phyloP scores from a whole-genome alignment of 2,329 filamentous ascomycete species.

The Cercospora nicotianae region DNA sequence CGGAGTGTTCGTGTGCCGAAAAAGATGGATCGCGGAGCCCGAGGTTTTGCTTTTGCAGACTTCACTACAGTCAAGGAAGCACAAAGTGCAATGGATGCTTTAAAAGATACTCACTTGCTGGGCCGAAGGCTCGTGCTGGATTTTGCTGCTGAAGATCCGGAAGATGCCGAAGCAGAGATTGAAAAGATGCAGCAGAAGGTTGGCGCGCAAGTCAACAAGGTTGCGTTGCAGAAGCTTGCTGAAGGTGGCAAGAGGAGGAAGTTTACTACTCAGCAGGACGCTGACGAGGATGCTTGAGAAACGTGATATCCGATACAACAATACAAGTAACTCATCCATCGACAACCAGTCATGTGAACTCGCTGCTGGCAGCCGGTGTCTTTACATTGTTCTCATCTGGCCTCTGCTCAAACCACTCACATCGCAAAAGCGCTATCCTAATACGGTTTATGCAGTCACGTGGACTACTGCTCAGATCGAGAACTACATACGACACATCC shows the following conservation, averaged over 20 bases:
- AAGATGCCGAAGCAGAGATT: slow-evolving; percentile 94
- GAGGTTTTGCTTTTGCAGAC: slow-evolving; percentile 95
- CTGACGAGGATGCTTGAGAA: slow-evolving; percentile 7
- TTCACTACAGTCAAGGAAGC: slow-evolving; percentile 91
- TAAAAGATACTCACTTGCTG: slow-evolving; percentile 89
- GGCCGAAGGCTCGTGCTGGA: slow-evolving; percentile 87
- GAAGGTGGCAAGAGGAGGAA: slow-evolving; percentile 77
- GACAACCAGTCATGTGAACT: not conserved
- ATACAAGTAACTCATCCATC: not conserved
- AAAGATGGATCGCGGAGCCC: slow-evolving; percentile 84
- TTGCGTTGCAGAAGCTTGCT: slow-evolving; percentile 84
- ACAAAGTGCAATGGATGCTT: slow-evolving; percentile 82
- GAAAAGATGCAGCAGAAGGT: slow-evolving; percentile 97
- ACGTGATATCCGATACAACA: not conserved
- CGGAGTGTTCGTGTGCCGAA: slow-evolving; percentile 90
- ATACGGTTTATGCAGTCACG: slow-evolving; percentile 6
- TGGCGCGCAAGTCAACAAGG: slow-evolving; percentile 83
- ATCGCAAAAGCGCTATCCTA: not conserved
- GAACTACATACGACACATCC: slow-evolving; percentile 11
- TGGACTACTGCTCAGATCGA: not conserved
- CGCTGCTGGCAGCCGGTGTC: not conserved
- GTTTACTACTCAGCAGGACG: slow-evolving; percentile 57
- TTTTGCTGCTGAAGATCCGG: slow-evolving; percentile 82
- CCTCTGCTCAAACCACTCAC: not conserved
- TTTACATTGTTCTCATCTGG: not conserved